These are phyloP conservation scores for Clarireedia homoeocarpa DNA, from an alignment of 2,329 filamentous ascomycete genomes.

Conservation along the genomic window DNA sequence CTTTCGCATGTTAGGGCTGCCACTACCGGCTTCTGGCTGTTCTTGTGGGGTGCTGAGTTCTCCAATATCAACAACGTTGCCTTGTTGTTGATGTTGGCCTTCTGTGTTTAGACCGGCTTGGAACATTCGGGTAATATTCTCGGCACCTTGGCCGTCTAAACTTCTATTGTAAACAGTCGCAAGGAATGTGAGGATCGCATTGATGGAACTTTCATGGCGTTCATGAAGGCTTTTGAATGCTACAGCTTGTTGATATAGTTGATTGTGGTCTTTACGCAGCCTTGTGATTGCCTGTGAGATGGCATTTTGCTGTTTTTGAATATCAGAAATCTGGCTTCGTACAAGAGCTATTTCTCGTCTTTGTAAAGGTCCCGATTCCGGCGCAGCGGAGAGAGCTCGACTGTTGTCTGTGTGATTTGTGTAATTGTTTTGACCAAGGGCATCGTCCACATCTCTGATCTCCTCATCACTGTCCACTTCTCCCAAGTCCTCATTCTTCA, in stretches of 20 bases:
- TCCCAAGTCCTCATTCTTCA: constrained; percentile 54
- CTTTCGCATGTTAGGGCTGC: constrained; percentile 24
- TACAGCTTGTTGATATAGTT: constrained; percentile 79
- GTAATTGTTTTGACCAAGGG: constrained; percentile 20
- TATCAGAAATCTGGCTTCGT: constrained; percentile 69
- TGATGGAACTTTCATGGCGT: constrained; percentile 97
- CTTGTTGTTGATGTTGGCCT: constrained; percentile 40
- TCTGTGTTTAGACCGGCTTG: constrained; percentile 62
- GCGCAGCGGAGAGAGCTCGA: constrained; percentile 29
- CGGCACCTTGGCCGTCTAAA: constrained; percentile 71
- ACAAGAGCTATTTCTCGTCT: constrained; percentile 72
- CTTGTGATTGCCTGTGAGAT: constrained; percentile 78
- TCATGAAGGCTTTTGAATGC: constrained; percentile 88
- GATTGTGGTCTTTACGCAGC: constrained; percentile 77
- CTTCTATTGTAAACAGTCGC: constrained; percentile 95
- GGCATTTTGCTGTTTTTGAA: constrained; percentile 78
- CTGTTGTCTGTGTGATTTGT: constrained; percentile 37
- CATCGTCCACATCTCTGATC: constrained; percentile 34
- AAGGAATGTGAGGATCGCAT: constrained; percentile 94
- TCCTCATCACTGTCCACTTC: constrained; percentile 68
- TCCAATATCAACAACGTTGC: constrained; percentile 53
- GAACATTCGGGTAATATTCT: constrained; percentile 80
- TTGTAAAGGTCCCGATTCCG: constrained; percentile 39
- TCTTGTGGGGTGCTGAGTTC: constrained; percentile 37
- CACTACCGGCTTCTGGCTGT: constrained; percentile 15